Evolutionary conservation across 257 asterid species (phyloP).

Genomic region (Nicotiana tabacum): DNA sequence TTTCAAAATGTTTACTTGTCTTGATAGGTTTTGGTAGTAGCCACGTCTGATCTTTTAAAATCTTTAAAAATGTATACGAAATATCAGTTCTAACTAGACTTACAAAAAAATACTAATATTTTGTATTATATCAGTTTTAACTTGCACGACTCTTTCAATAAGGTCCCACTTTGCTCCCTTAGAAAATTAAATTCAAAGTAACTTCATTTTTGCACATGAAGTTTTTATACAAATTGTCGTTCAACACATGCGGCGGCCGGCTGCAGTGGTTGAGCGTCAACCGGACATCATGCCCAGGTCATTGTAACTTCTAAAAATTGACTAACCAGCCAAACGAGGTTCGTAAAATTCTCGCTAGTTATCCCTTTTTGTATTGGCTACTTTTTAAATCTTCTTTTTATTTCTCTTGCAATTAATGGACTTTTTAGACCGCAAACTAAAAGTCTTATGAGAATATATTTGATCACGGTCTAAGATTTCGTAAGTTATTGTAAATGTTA

Average conservation of each 20-base stretch:
- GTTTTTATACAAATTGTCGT: not conserved
- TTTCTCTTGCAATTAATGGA: too few species aligned
- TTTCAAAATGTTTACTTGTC: not conserved
- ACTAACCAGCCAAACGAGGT: not conserved
- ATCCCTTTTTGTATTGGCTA: too few species aligned
- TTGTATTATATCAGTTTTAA: not conserved
- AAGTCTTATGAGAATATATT: too few species aligned
- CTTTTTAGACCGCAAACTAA: too few species aligned
- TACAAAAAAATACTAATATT: too few species aligned
- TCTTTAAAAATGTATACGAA: not conserved
- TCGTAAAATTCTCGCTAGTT: too few species aligned
- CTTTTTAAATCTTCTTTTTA: too few species aligned
- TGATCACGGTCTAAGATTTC: too few species aligned
- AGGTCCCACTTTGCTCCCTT: not conserved
- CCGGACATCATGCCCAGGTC: not conserved
- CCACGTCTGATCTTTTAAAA: not conserved
- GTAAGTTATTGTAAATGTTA: too few species aligned
- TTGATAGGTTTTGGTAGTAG: not conserved
- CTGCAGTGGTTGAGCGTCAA: not conserved
- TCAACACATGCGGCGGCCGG: conserved; percentile 6
- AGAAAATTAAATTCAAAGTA: not conserved
- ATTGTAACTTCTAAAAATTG: not conserved
- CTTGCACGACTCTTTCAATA: conserved; percentile 8
- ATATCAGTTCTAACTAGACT: not conserved
- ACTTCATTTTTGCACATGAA: not conserved